Conservation (phyloP, 352 stramenopile genomes). For the Globisporangium abappressorium region DNA sequence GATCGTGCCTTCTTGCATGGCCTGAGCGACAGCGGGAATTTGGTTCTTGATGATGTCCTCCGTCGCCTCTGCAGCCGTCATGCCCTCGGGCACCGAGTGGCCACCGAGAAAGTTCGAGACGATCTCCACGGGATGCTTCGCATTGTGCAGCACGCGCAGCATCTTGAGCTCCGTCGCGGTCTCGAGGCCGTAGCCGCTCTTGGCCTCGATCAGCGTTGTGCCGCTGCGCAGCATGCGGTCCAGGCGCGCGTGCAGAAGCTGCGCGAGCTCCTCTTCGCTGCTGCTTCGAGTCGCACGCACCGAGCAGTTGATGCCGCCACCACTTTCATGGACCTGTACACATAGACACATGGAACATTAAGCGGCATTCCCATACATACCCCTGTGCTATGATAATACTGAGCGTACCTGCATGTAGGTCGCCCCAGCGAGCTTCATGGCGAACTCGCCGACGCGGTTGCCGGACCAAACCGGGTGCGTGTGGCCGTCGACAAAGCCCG, state of each 20-base stretch:
- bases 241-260: conserved; percentile 47
- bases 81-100: conserved; percentile 75
- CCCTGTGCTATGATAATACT: too few species aligned
- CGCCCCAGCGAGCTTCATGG: conserved; percentile 82
- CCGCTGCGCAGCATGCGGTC: conserved; percentile 73
- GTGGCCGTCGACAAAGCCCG: conserved; percentile 78
- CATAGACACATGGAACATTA: background rate
- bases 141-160: conserved; percentile 73
- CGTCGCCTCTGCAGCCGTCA: conserved; percentile 56
- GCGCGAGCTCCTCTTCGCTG: conserved; percentile 56
- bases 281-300: conserved; percentile 68
- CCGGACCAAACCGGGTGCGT: conserved; percentile 84
- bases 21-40: conserved; percentile 62
- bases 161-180: conserved; percentile 83
- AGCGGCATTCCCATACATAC: background rate
- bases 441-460: conserved; percentile 84
- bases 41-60: conserved; percentile 73
- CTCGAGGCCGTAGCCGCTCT: conserved; percentile 84
- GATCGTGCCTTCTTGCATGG: conserved; percentile 67
- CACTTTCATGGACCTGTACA: conserved; percentile 70
- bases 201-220: conserved; percentile 79
- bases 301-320: conserved; percentile 78
- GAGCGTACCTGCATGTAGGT: conserved; percentile 60
- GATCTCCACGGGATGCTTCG: conserved; percentile 64
- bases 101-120: conserved; percentile 75